A percentile compares a stretch with the other conserved stretches of the same genome.
Evolutionary conservation across 2,329 filamentous ascomycete species (phyloP).

Genomic region (Paracoccidioides brasiliensis): DNA sequence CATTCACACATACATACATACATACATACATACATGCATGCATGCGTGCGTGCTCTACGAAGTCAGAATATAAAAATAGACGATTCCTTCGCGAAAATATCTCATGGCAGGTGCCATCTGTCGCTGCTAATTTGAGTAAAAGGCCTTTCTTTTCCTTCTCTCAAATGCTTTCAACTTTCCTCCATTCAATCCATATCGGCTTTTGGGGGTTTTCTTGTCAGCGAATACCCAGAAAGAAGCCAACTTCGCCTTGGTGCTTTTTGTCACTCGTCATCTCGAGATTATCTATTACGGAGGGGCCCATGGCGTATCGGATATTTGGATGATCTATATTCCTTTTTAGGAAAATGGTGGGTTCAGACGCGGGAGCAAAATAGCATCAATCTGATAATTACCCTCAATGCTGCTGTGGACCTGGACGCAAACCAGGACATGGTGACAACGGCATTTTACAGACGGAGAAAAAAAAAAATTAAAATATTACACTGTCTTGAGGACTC

Average conservation of each 20-base stretch:
- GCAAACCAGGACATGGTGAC: neutral
- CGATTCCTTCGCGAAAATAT: neutral
- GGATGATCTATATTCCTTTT: neutral
- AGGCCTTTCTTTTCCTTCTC: neutral
- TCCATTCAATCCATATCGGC: neutral
- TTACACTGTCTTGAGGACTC: neutral
- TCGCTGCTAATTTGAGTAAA: neutral
- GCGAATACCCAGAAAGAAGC: no score
- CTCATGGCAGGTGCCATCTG: neutral
- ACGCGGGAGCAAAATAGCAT: neutral
- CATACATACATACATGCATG: no score
- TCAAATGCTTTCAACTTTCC: neutral
- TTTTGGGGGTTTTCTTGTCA: neutral
- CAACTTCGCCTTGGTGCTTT: neutral
- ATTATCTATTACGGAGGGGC: no score
- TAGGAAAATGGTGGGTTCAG: neutral
- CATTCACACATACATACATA: no score
- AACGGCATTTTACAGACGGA: neutral
- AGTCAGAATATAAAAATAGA: neutral
- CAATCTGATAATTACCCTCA: no score
- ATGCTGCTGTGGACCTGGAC: no score
- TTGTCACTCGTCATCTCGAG: neutral
- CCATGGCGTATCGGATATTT: no score
- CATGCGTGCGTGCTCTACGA: neutral
- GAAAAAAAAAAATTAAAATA: neutral